These are phyloP conservation scores for Jatropha podagrica DNA, from an alignment of 441 rosid species.

Conservation along the genomic window DNA sequence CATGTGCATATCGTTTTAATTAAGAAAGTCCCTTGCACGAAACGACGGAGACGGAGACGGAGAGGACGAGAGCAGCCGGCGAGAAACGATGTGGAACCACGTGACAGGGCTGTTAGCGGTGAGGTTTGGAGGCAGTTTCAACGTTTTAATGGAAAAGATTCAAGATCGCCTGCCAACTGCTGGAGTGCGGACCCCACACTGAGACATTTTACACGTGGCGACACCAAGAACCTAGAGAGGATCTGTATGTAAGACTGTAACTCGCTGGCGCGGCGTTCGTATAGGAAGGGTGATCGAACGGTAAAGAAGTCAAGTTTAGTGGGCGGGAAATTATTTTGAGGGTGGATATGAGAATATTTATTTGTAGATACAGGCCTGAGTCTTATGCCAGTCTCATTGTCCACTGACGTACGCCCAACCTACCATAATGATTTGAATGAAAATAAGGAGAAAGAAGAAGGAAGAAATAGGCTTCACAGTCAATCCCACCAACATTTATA, in stretches of 20 bases:
- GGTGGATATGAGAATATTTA: no score
- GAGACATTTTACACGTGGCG: constrained; percentile 8
- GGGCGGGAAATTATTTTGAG: no score
- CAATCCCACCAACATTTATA: no score
- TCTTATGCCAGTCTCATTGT: constrained; percentile 92
- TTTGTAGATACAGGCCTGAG: constrained; percentile 76
- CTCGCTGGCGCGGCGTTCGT: not conserved
- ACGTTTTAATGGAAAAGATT: not conserved
- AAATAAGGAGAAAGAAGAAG: not conserved
- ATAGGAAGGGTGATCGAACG: not conserved
- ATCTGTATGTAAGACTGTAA: not conserved
- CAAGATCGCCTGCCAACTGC: not conserved
- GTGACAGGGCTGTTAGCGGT: constrained; percentile 7
- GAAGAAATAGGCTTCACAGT: not conserved
- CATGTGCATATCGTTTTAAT: not conserved
- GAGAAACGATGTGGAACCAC: constrained; percentile 16
- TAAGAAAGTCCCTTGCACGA: no score
- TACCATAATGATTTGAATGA: constrained; percentile 81
- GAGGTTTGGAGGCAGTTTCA: not conserved
- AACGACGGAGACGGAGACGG: not conserved
- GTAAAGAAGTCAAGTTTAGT: not conserved
- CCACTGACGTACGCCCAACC: constrained; percentile 94
- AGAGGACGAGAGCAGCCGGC: constrained; percentile 4
- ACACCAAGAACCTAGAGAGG: not conserved
- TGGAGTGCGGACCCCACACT: not conserved